Evolutionary conservation across 1,139 yeast genomes (phyloP).

Genomic region (Nakaseomyces nivariensis): DNA sequence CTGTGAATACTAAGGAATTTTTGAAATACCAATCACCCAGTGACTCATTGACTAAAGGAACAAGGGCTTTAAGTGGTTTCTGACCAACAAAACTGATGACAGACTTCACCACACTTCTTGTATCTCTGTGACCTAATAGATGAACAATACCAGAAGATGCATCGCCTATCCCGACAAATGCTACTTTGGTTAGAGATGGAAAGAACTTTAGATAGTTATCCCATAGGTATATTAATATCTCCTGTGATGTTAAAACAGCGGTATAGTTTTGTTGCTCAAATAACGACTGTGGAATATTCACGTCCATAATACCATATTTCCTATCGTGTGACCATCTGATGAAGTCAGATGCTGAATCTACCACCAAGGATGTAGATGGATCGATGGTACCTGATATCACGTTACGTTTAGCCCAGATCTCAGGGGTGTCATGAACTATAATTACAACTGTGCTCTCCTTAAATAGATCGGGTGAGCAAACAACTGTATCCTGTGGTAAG

Average conservation of each 20-base stretch:
- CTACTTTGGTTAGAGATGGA: conserved; percentile 52
- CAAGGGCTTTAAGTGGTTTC: conserved; percentile 59
- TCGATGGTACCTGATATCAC: conserved; percentile 73
- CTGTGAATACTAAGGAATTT: conserved; percentile 74
- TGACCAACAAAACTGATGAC: conserved; percentile 63
- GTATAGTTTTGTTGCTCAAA: conserved; percentile 40
- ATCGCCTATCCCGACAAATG: conserved; percentile 84
- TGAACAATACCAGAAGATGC: conserved; percentile 83
- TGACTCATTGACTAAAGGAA: conserved; percentile 81
- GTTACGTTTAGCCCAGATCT: conserved; percentile 81
- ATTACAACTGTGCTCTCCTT: conserved; percentile 54
- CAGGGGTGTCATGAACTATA: conserved; percentile 85
- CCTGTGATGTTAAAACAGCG: conserved; percentile 63
- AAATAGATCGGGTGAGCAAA: conserved; percentile 69
- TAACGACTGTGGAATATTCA: conserved; percentile 52
- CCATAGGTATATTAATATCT: conserved; percentile 72
- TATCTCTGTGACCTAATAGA: conserved; percentile 70
- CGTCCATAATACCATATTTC: conserved; percentile 72
- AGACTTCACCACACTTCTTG: conserved; percentile 59
- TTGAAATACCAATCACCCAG: conserved; percentile 80
- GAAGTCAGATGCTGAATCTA: conserved; percentile 48
- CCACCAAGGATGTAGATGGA: conserved; percentile 56
- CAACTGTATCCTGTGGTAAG: conserved; percentile 55
- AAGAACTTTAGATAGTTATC: conserved; percentile 80
- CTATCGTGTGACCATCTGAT: conserved; percentile 50